These are phyloP conservation scores for Boletellus ananas DNA, from an alignment of 768 basidiomycete species.

Conservation along the genomic window DNA sequence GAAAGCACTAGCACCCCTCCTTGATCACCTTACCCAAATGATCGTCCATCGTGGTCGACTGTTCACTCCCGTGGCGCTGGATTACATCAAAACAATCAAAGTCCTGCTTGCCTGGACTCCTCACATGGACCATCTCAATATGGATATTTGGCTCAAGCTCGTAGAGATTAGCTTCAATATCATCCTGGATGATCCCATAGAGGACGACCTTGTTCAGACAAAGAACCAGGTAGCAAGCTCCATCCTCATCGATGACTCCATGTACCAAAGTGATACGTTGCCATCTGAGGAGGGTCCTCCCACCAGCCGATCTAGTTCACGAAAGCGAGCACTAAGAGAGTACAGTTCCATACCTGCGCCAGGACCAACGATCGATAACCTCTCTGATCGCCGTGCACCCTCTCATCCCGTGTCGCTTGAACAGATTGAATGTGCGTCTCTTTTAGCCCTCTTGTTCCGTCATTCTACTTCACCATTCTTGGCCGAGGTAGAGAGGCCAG, in stretches of 20 bases:
- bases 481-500: slow-evolving; percentile 30
- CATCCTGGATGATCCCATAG: slow-evolving; percentile 58
- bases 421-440: slow-evolving; percentile 67
- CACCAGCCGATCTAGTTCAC: slow-evolving; percentile 16
- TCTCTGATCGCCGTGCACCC: slow-evolving; percentile 20
- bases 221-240: slow-evolving; percentile 22
- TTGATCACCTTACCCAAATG: slow-evolving; percentile 61
- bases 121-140: slow-evolving; percentile 74
- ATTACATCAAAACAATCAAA: slow-evolving; percentile 78
- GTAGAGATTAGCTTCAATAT: slow-evolving; percentile 75
- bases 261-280: slow-evolving; percentile 34
- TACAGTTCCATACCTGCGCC: slow-evolving; percentile 21
- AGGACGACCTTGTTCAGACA: slow-evolving; percentile 26
- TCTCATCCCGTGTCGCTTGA: slow-evolving; percentile 43
- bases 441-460: slow-evolving; percentile 57
- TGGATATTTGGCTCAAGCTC: slow-evolving; percentile 61
- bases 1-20: slow-evolving; percentile 51
- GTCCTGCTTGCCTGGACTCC: slow-evolving; percentile 60
- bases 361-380: slow-evolving; percentile 14
- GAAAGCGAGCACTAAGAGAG: slow-evolving; percentile 27
- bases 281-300: slow-evolving; percentile 29
- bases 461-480: slow-evolving; percentile 59
- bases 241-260: slow-evolving; percentile 19
- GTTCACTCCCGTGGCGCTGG: slow-evolving; percentile 61
- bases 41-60: slow-evolving; percentile 54